phyloP scores from a whole-genome alignment of 208 protist species.

The Strigomonas galati region DNA sequence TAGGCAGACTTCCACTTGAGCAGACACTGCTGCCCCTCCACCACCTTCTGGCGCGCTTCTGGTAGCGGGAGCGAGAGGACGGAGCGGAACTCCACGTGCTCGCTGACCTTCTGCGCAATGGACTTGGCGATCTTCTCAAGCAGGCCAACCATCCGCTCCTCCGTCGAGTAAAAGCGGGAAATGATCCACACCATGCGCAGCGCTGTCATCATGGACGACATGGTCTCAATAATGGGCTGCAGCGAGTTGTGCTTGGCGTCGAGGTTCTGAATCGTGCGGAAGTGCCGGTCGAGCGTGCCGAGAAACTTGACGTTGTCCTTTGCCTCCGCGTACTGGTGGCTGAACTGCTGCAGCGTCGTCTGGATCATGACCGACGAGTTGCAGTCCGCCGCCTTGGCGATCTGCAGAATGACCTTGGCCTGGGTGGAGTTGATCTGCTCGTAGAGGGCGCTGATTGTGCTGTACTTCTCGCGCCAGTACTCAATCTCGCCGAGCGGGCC shows the following conservation, averaged over 20 bases:
- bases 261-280: slow-evolving; percentile 94
- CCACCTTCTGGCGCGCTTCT: slow-evolving; percentile 83
- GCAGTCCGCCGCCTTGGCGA: slow-evolving; percentile 90
- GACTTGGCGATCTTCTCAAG: slow-evolving; percentile 97
- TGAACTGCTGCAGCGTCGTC: slow-evolving; percentile 91
- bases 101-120: slow-evolving; percentile 94
- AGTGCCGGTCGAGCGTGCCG: slow-evolving; percentile 98
- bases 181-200: slow-evolving; percentile 99
- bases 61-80: slow-evolving; percentile 75
- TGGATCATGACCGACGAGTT: slow-evolving; percentile 88
- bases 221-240: slow-evolving; percentile 94
- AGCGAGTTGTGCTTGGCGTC: slow-evolving; percentile 74
- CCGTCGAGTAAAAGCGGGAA: slow-evolving; percentile 98
- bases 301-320: slow-evolving; percentile 99
- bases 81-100: slow-evolving; percentile 92
- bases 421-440: slow-evolving; percentile 96
- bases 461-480: slow-evolving; percentile 96
- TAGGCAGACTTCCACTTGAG: slow-evolving; percentile 95
- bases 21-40: slow-evolving; percentile 90
- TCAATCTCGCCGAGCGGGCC: slow-evolving; percentile 97
- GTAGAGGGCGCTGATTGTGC: slow-evolving; percentile 93
- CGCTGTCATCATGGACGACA: slow-evolving; percentile 98
- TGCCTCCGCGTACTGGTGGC: slow-evolving; percentile 95
- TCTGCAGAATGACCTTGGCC: slow-evolving; percentile 91
- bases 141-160: slow-evolving; percentile 97